Base-by-base conservation (phyloP, 2,329 filamentous ascomycete species). In the Colletotrichum viniferum region DNA sequence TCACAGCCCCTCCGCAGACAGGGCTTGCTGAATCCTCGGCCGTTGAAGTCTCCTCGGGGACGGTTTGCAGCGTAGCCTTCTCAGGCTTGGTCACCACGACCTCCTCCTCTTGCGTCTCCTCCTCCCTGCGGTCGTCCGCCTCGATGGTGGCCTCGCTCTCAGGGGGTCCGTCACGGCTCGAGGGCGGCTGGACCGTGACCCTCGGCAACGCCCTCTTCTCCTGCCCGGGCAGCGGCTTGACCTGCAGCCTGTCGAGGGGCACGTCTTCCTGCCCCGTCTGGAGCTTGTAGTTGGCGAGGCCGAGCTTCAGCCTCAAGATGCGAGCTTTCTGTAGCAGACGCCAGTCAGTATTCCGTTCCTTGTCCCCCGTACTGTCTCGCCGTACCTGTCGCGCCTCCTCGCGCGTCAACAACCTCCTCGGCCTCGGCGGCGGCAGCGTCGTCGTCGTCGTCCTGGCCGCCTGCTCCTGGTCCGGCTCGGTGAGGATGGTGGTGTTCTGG, bases 261-360 rank as follows among this genome's bases (percentile, higher is more conserved):
- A 94, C 88, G 73, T 90, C 86, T 69, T 92, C 89, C 83, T 96
- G 94, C 75, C 94, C 92, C 3, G 94, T 96, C 73, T 89, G 90
- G 78, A 96, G 87, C 84, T 96, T 96, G 87, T 95, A 96, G 80
- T 90, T 90, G 16, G 93, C 94, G 24, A 95, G 89, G 32, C 90
- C 88, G 18, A 96, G 90, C n/a, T 94, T 90, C 12, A 95, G 88
- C 67, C 90, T 90, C 60, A 96, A 86, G 64, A 92, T 90, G 80
- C 94, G 90, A 24, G 92, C 92, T 84, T 90, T 90, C 89, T 94
- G 82, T 69, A 48, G 26, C 32, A 32, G 55, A 38, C 7, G 6
- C n/a, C 34, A 5, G 73, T 77, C 28, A 73, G 76, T 38, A 64
- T 52, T n/a, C 18, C 12, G 26, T 26, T 60, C 34, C 26, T 32